Conservation (phyloP, 2,329 filamentous ascomycete species). For the Talaromyces albobiverticillius region DNA sequence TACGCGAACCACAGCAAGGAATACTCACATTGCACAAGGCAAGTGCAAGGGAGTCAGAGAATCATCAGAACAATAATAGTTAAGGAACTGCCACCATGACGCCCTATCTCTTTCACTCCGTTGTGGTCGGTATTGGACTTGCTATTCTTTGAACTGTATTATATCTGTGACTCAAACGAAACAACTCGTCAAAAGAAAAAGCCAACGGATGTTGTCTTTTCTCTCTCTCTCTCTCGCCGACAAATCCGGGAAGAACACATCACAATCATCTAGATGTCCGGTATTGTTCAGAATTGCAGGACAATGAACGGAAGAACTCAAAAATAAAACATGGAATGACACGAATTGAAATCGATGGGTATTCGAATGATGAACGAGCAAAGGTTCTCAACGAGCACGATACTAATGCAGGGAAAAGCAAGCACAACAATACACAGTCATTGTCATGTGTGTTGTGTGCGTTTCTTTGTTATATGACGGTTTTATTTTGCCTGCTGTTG, state of each 20-base stretch:
- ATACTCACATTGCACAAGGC: constrained; percentile 81
- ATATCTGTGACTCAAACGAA: too few species aligned
- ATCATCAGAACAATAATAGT: constrained; percentile 18
- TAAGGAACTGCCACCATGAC: too few species aligned
- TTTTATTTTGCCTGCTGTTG: too few species aligned
- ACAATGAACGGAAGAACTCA: neutral
- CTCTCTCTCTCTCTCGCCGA: too few species aligned
- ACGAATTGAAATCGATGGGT: neutral
- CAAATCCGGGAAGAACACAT: too few species aligned
- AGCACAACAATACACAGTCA: neutral
- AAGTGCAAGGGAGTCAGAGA: constrained; percentile 71
- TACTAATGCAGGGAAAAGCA: neutral
- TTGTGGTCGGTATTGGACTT: too few species aligned
- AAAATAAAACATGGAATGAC: neutral
- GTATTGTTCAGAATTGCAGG: neutral
- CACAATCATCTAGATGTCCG: too few species aligned
- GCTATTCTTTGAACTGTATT: too few species aligned
- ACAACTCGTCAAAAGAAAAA: too few species aligned
- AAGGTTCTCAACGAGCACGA: neutral
- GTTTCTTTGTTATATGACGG: neutral
- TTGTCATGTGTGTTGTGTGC: neutral
- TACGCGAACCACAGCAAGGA: constrained; percentile 81
- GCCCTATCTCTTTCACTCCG: neutral
- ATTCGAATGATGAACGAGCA: neutral
- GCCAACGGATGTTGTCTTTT: too few species aligned